Evolutionary conservation across 768 basidiomycete genomes (phyloP).

Genomic region (Scleroderma citrinum): DNA sequence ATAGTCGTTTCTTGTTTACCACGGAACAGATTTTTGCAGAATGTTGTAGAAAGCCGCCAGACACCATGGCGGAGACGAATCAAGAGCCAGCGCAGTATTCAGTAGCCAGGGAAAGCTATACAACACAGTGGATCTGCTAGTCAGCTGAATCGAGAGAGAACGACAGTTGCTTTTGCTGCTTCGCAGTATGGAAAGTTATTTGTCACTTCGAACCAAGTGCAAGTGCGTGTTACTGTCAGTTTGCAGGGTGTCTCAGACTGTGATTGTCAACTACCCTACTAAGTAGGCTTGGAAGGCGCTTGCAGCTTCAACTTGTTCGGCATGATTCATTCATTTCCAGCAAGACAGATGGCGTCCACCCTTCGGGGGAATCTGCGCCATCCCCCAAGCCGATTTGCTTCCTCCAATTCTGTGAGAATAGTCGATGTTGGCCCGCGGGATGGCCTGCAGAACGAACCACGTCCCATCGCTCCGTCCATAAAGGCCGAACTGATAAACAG

Average conservation of each 20-base stretch:
- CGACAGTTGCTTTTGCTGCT: too few species aligned
- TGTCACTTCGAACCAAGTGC: too few species aligned
- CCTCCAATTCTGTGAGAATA: slow-evolving; percentile 34
- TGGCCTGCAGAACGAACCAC: slow-evolving; percentile 86
- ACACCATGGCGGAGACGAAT: not conserved
- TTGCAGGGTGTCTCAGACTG: too few species aligned
- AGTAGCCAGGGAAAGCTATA: not conserved
- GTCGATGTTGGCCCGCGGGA: slow-evolving; percentile 91
- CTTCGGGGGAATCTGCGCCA: not conserved
- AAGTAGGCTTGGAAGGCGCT: too few species aligned
- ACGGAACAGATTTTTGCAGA: too few species aligned
- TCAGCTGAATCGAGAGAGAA: not conserved
- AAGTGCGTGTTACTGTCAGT: too few species aligned
- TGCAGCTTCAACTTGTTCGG: not conserved
- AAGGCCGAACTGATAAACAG: slow-evolving; percentile 79
- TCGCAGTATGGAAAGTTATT: too few species aligned
- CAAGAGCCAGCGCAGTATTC: not conserved
- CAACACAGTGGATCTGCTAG: not conserved
- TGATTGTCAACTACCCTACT: too few species aligned
- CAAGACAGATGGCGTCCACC: not conserved
- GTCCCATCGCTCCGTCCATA: slow-evolving; percentile 59
- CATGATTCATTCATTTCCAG: not conserved
- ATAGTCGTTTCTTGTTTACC: too few species aligned
- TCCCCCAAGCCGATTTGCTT: not conserved
- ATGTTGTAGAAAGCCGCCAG: not conserved